Evolutionary conservation across 139 green algal genomes (phyloP).

Genomic region (Gonium pectorale): DNA sequence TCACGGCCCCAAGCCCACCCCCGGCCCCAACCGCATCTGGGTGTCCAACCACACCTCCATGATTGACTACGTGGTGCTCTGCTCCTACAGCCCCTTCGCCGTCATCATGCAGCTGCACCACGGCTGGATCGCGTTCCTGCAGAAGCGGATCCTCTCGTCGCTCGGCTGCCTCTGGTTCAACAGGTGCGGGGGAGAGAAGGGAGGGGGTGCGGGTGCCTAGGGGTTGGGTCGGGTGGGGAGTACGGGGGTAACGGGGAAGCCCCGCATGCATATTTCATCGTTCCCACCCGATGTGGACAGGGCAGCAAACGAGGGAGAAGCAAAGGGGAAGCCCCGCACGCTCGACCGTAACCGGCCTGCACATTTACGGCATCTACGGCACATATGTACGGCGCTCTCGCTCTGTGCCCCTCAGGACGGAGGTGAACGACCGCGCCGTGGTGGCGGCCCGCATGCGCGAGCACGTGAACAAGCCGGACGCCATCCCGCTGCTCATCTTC

Average conservation of each 20-base stretch:
- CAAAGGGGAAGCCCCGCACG: no score
- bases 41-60: slow-evolving; percentile 99
- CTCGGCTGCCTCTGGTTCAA: slow-evolving; percentile 99
- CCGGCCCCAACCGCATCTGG: slow-evolving; percentile 84
- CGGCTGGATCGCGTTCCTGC: slow-evolving; percentile 87
- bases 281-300: no score
- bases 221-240: no score
- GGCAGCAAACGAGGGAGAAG: no score
- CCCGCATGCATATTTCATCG: no score
- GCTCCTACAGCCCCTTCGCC: slow-evolving; percentile 89
- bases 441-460: slow-evolving; percentile 85
- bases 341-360: no score
- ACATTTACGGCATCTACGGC: no score
- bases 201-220: background rate
- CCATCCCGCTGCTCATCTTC: slow-evolving; percentile 97
- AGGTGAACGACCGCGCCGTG: slow-evolving; percentile 88
- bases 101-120: slow-evolving; percentile 92
- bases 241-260: no score
- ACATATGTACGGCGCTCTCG: no score
- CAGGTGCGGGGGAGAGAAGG: slow-evolving; percentile 9
- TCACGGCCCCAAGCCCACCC: slow-evolving; percentile 91
- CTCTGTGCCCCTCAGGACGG: slow-evolving; percentile 28
- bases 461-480: slow-evolving; percentile 80
- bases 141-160: slow-evolving; percentile 86
- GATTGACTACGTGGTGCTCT: slow-evolving; percentile 98